phyloP scores from a whole-genome alignment of 805 yeast species.

The Suhomyces pyralidae region DNA sequence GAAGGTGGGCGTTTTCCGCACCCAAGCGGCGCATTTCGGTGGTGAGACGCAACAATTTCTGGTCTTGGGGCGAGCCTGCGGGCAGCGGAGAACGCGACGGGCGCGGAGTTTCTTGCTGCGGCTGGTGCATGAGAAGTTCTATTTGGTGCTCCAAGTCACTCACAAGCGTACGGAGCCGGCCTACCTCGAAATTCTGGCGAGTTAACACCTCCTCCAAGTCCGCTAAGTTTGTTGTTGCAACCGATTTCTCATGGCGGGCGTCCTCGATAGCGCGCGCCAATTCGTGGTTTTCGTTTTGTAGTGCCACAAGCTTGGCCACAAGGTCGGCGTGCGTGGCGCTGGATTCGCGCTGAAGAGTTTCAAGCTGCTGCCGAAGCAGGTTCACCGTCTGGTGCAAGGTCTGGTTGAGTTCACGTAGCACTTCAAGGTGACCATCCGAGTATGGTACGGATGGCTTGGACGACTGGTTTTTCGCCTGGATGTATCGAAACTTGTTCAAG shows the following conservation, averaged over 20 bases:
- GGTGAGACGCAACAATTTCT: slow-evolving; percentile 12
- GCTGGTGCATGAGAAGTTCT: background rate
- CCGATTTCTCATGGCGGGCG: background rate
- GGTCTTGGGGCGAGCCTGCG: slow-evolving; percentile 4
- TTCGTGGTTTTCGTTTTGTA: background rate
- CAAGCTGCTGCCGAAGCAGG: background rate
- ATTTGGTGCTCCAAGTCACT: slow-evolving; percentile 10
- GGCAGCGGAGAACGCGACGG: background rate
- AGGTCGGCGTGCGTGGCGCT: background rate
- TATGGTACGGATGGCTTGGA: background rate
- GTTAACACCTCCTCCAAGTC: slow-evolving; percentile 15
- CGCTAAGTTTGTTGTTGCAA: background rate
- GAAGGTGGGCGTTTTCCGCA: slow-evolving; percentile 19
- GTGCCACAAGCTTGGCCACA: background rate
- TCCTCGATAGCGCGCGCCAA: background rate
- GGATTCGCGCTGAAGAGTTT: background rate
- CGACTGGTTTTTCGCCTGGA: slow-evolving; percentile 13
- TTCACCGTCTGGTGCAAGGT: slow-evolving; percentile 5
- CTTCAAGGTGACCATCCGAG: background rate
- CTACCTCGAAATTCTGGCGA: slow-evolving; percentile 21
- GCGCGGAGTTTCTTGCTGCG: background rate
- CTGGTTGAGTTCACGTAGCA: background rate
- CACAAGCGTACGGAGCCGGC: slow-evolving; percentile 13
- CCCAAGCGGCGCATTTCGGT: slow-evolving; percentile 15
- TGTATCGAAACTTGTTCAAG: slow-evolving; percentile 34